Base-by-base conservation (phyloP, 257 asterid species). In the Gardenia jasminoides region DNA sequence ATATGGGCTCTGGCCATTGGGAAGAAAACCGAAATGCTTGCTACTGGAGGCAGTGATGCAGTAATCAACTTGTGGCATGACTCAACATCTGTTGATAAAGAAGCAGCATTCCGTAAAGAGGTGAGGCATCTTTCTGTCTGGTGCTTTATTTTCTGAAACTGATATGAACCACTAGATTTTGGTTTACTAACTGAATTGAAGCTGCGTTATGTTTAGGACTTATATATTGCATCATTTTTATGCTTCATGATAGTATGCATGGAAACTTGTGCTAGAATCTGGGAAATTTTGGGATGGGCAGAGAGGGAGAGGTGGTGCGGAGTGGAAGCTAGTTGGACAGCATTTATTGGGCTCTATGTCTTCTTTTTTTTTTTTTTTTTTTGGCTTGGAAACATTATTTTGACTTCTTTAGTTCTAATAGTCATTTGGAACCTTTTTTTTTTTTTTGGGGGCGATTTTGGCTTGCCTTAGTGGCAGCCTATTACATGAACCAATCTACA, bases 1-100 rank as follows among this genome's bases (percentile, higher is more conserved):
- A 90, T 96, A 78, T 96, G 99, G 98, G 94, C 97, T 66, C 81
- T 93, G 88, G 97, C 98, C 72, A 81, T 96, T 67, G 97, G 99
- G 75, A 93, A 88, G 91, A 83, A 86, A 85, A 93, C 99, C 64
- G 98, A 96, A 86, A 85, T 96, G 97, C 87, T 96, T 83, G 97
- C 94, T 33, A 93, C 99, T 7, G 99, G 99, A 65, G 97, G 99
- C 15, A 90, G 92, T 77, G 99, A 93, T 86, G 97, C 97, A 73
- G 94, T 93, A 54, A 88, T 96, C 81, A 93, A 91, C 84, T 84
- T 96, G 88, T 96, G 99, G 99, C 94, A 91, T 1, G 99, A 96
- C 83, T 96, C 95, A n/a, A 96, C 99, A 9, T 89, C 94, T 76
- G 90, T 83, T 24, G 99, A 96, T 30, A 90, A 89, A 83, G 97